Percentiles rank a stretch among this genome's conserved stretches.
Conservation (phyloP, 2,329 filamentous ascomycete species). For the Aspergillus viridinutans region DNA sequence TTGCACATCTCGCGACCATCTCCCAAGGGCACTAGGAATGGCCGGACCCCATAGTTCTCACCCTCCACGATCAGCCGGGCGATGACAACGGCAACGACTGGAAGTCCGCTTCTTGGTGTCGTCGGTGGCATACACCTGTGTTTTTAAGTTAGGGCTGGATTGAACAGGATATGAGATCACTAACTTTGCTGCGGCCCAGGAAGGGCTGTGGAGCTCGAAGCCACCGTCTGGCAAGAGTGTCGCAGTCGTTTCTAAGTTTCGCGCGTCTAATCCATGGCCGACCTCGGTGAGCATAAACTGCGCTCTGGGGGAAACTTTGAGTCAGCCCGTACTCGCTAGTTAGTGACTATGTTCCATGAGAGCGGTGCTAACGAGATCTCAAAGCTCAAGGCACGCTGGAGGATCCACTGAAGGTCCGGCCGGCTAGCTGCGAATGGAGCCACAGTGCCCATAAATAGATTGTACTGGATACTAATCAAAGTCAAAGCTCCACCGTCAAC, state of each 20-base stretch:
- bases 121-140: conserved; percentile 17
- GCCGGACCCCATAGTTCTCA: conserved; percentile 13
- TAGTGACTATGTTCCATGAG: background rate
- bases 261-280: conserved; percentile 10
- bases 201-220: conserved; percentile 1
- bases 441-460: conserved; percentile 10
- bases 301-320: background rate
- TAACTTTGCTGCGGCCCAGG: background rate
- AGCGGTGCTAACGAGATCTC: background rate
- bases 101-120: conserved; percentile 7
- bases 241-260: conserved; percentile 10
- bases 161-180: background rate
- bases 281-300: conserved; percentile 12
- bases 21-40: conserved; percentile 13
- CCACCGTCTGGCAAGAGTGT: conserved; percentile 4
- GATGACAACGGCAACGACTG: conserved; percentile 12
- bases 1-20: conserved; percentile 12
- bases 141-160: background rate
- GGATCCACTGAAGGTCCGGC: too few relatives aligned
- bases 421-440: conserved; percentile 2
- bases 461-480: conserved; percentile 6
- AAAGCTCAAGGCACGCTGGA: background rate
- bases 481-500: conserved; percentile 5
- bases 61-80: conserved; percentile 13
- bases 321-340: background rate